Evolutionary conservation across 2,329 filamentous ascomycete species (phyloP), one percentile per base, ranked within the genome.

Genomic region (Calonectria hongkongensis): DNA sequence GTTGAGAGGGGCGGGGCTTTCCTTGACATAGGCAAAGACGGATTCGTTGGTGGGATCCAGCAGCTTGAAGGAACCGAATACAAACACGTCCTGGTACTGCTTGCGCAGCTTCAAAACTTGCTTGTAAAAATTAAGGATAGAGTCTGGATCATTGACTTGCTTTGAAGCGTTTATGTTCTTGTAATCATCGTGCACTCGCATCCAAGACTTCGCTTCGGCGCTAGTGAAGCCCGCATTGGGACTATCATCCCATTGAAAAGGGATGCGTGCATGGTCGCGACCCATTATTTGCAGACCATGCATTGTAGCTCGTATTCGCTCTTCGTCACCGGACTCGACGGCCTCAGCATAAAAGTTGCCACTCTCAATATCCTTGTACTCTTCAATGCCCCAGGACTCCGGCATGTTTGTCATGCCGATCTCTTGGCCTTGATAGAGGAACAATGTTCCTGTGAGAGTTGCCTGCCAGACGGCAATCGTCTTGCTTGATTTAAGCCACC

Each of bases 121-220:
- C 79, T 88, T 90, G 85, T 92, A 94, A 80, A 92, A 94, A 28
- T 86, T 87, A 7, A 92, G 82, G 0, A 93, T 88, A 0, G 88
- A 89, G 1, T 85, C 79, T 0, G 79, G 78, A n/a, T 90, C 87
- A 0, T 77, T 73, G 2, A 78, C 73, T 77, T 92, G 89, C 2
- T 79, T 80, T 0, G 85, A 86, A 2, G 88, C 91, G 71, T 94
- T 94, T 78, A 92, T 86, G 2, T 83, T 79, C 2, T 76, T 76
- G 76, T 90, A 92, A 36, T 88, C 85, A 25, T 92, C 89, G 76
- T 94, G 91, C 1, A 92, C 88, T 2, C 89, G 86, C 90, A 94
- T 94, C 93, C 93, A 94, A 0, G 93, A 91, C 74, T 86, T 87
- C 0, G 79, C 80, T 0, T 70, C 75, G 0, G 70, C 75, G 16